Evolutionary conservation across 2,329 filamentous ascomycete species (phyloP).

Genomic region (Paradendryphiella salina): DNA sequence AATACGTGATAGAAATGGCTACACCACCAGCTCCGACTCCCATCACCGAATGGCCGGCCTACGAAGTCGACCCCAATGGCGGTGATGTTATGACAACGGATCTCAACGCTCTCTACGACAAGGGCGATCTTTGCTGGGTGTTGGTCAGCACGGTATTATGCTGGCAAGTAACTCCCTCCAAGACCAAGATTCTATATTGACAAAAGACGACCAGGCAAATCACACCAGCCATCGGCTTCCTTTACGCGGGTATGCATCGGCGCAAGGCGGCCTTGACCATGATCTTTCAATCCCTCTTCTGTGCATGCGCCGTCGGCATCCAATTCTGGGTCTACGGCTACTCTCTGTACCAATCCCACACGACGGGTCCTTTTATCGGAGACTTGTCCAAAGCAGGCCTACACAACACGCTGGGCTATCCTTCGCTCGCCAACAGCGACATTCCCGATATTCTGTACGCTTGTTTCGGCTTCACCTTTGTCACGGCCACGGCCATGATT

Average conservation of each 20-base stretch:
- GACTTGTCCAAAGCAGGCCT: conserved; percentile 38
- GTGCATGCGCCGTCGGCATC: conserved; percentile 51
- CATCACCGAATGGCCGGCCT: conserved; percentile 51
- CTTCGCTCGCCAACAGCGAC: conserved; percentile 38
- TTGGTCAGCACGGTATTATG: conserved; percentile 39
- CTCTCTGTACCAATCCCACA: conserved; percentile 49
- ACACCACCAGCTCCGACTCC: conserved; percentile 35
- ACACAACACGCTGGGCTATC: conserved; percentile 37
- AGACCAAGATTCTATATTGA: not conserved
- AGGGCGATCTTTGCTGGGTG: conserved; percentile 54
- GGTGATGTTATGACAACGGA: conserved; percentile 53
- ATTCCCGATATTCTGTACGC: conserved; percentile 43
- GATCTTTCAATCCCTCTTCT: conserved; percentile 55
- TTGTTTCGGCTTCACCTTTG: conserved; percentile 43
- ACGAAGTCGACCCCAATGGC: conserved; percentile 46
- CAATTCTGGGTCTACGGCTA: conserved; percentile 56
- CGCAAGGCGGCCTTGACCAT: conserved; percentile 49
- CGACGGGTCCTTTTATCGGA: conserved; percentile 34
- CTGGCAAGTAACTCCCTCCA: conserved; percentile 23
- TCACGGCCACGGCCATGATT: conserved; percentile 42
- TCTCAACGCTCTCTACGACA: conserved; percentile 53
- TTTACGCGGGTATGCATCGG: conserved; percentile 43
- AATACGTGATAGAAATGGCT: conserved; percentile 23
- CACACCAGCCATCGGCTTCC: conserved; percentile 41
- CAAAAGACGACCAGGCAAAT: conserved; percentile 33